Base-by-base conservation (phyloP, 1,284 basidiomycete genomes). In the Coniferiporia weirii region DNA sequence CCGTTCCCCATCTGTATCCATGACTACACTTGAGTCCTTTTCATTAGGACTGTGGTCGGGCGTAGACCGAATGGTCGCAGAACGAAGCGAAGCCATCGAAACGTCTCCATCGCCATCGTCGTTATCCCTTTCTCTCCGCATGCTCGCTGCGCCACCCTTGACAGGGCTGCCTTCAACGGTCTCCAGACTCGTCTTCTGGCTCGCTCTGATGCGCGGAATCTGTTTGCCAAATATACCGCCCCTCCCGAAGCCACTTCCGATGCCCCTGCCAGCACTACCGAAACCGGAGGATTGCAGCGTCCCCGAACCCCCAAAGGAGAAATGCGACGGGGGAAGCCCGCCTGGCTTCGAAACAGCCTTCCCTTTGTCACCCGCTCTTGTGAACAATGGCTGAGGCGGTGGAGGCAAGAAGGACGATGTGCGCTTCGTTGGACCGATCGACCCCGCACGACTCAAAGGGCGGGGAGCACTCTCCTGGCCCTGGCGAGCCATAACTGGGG, bases 161-260 rank as follows among this genome's bases (percentile, higher is more conserved):
- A 81, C 76, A 45, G 83, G 82, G 65, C 83, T 85, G 13, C 74
- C 83, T 57, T 74, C 72, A 1, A 85, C 81, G 54, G 74, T 79
- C 0, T 87, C 83, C 56, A 89, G 70, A 49, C 71, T 79, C n/a
- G 84, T 78, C 67, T 82, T 82, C 71, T 81, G 81, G 68, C 87
- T 90, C 13, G 76, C 85, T 64, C 79, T 79, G 38, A 61, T 58
- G 13, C 60, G 50, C n/a, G 60, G 48, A 34, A 54, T 52, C 7
- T 51, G 60, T 19, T 38, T 52, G 40, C 56, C 52, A 27, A 58
- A 61, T 4, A 54, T 52, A 10, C 59, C 54, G 4, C 20, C 15
- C 35, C 49, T 34, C 10, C 52, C 50, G 3, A 17, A 36, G 19
- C 51, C 52, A 46, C 19, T 36, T 35, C 50, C 49, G 8, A 48